Percentiles rank a stretch among this genome's conserved stretches.
Evolutionary conservation across 768 basidiomycete species (phyloP).

Genomic region (Podaxis sp.): DNA sequence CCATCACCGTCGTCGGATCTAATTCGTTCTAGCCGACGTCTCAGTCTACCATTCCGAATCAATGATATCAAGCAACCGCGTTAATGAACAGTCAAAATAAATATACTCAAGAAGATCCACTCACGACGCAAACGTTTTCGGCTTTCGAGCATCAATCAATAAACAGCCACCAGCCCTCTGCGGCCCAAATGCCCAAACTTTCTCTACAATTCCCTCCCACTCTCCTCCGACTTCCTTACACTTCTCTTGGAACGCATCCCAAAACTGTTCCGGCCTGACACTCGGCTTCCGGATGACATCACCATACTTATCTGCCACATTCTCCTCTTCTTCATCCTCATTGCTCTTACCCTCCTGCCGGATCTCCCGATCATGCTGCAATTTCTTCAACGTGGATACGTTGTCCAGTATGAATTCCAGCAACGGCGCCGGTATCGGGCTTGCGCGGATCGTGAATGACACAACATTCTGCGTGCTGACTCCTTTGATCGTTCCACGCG

Average conservation of each 20-base stretch:
- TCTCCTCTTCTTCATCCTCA: slow-evolving; percentile 39
- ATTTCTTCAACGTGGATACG: slow-evolving; percentile 55
- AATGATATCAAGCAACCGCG: slow-evolving; percentile 11
- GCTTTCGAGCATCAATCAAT: slow-evolving; percentile 70
- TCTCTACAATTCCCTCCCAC: slow-evolving; percentile 72
- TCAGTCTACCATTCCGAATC: slow-evolving; percentile 42
- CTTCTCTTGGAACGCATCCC: slow-evolving; percentile 63
- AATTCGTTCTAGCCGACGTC: slow-evolving; percentile 45
- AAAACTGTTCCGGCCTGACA: slow-evolving; percentile 77
- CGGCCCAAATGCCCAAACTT: slow-evolving; percentile 92
- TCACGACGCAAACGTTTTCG: slow-evolving; percentile 51
- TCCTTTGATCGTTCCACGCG: slow-evolving; percentile 78
- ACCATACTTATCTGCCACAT: slow-evolving; percentile 43
- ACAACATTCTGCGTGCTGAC: slow-evolving; percentile 68
- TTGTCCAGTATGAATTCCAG: slow-evolving; percentile 80
- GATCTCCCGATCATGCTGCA: slow-evolving; percentile 49
- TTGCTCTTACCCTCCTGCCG: slow-evolving; percentile 28
- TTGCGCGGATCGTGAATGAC: slow-evolving; percentile 80
- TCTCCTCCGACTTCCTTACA: slow-evolving; percentile 79
- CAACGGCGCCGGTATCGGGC: slow-evolving; percentile 72
- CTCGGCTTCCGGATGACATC: slow-evolving; percentile 62
- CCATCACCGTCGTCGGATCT: slow-evolving; percentile 28
- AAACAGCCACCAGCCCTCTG: slow-evolving; percentile 84
- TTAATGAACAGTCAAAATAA: neutral
- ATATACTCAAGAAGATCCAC: slow-evolving; percentile 27